Evolutionary conservation across 768 basidiomycete species (phyloP).

Genomic region (Phanerochaete carnosa): DNA sequence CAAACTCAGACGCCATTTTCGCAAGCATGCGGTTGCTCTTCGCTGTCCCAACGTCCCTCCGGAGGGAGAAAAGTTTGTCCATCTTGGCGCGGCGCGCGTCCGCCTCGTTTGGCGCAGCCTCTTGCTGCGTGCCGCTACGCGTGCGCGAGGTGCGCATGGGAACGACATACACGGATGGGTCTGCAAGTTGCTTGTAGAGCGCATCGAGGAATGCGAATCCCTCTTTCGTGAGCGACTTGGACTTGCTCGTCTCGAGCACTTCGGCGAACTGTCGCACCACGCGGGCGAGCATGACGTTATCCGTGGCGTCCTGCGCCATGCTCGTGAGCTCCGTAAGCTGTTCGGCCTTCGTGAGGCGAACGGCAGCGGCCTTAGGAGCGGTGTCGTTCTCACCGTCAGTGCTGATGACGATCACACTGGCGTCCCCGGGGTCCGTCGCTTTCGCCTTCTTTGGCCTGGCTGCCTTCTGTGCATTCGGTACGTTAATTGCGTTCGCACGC

Average conservation of each 20-base stretch:
- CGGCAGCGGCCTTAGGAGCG: constrained; percentile 24
- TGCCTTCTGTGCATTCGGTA: constrained; percentile 4
- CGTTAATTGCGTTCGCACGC: constrained; percentile 10
- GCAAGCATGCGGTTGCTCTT: constrained; percentile 56
- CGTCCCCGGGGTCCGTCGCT: constrained; percentile 5
- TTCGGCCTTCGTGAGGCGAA: constrained; percentile 48
- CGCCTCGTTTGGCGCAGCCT: constrained; percentile 33
- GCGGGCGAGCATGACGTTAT: constrained; percentile 52
- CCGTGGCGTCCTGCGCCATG: constrained; percentile 41
- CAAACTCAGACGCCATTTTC: constrained; percentile 66
- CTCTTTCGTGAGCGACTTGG: constrained; percentile 64
- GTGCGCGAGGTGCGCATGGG: constrained; percentile 46
- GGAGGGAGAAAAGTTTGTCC: constrained; percentile 55
- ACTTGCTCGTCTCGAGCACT: constrained; percentile 62
- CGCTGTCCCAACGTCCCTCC: constrained; percentile 49
- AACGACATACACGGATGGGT: constrained; percentile 57
- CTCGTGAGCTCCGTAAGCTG: constrained; percentile 47
- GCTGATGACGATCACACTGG: constrained; percentile 46
- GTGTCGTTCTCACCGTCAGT: constrained; percentile 28
- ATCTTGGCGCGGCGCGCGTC: constrained; percentile 51
- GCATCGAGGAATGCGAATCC: constrained; percentile 69
- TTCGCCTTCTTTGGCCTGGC: constrained; percentile 1
- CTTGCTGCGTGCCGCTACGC: constrained; percentile 25
- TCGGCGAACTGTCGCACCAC: constrained; percentile 59
- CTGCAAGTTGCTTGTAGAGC: constrained; percentile 65